Base-by-base conservation (phyloP, 2,329 filamentous ascomycete genomes). In the Plenodomus tracheiphilus region DNA sequence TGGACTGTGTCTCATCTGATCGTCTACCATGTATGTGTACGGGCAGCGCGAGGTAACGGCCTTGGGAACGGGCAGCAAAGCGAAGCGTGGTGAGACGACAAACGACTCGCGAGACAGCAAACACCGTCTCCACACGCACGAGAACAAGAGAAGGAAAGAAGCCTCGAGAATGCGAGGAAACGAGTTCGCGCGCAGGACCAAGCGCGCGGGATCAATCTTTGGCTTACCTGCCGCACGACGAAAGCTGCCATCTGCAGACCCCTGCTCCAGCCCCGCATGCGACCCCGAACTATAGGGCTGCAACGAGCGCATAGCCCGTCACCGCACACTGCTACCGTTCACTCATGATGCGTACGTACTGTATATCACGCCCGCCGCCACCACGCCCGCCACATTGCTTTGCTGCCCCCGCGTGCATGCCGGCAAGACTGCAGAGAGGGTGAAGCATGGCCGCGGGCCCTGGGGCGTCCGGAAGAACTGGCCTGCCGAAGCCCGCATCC, bases 111-210 rank as follows among this genome's bases (percentile, higher is more conserved):
- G 22, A 25, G 22, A 25, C 22, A 25, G 22, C 22, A 25, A 10
- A 25, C 22, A 25, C 22, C 22, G 10, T 10, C 22, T 25, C 22
- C 22, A 25, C 22, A 25, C 22, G 22, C 22, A 10, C 22, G 22
- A 10, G 22, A 25, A 25, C 22, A 25, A 25, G 22, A 43, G 17
- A 49, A 42, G 37, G 42, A 44, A 46, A 46, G 45, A 41, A 39
- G 35, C 18, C 20, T 48, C 43, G 43, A 50, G 46, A 36, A 50
- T 46, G 49, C 51, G 47, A 57, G 58, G 47, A 60, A 48, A 56
- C 55, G 51, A 58, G 54, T 49, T 52, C 43, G 37, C 47, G 43
- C 45, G 53, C 39, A 44, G 47, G 49, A 43, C 51, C 45, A 52
- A 48, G 48, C 44, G 53, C 19, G 28, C 41, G 40, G 39, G 20